Evolutionary conservation across 2,329 filamentous ascomycete species (phyloP).

Genomic region (Colletotrichum acutatum): DNA sequence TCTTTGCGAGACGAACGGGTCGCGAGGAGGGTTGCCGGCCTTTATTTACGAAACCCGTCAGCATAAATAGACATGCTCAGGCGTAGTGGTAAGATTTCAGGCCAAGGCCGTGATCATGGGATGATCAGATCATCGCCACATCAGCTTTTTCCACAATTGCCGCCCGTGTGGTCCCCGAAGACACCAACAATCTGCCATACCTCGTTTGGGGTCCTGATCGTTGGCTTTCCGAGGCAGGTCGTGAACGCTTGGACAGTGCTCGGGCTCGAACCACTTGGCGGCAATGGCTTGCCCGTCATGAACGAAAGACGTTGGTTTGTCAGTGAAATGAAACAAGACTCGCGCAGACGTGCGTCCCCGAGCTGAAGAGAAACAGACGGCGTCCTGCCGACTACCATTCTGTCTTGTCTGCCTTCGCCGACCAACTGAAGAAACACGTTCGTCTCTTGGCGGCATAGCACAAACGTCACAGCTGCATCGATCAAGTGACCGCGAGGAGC

Average conservation of each 20-base stretch:
- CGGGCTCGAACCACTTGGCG: constrained; percentile 3
- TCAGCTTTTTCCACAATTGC: neutral
- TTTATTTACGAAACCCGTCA: neutral
- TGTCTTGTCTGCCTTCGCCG: neutral
- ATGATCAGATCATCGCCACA: neutral
- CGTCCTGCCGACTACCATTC: neutral
- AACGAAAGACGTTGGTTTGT: neutral
- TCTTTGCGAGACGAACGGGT: neutral
- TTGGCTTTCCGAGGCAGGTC: neutral
- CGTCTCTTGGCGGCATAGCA: constrained; percentile 1
- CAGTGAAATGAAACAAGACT: neutral
- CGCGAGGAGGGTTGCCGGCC: neutral
- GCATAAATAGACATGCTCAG: neutral
- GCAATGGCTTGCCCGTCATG: neutral
- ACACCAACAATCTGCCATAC: neutral
- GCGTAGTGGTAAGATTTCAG: too few species aligned
- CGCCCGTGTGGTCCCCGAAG: neutral
- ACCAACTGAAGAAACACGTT: neutral
- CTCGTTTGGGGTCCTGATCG: neutral
- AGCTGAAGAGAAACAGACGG: neutral
- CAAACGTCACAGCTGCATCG: neutral
- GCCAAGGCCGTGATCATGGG: neutral
- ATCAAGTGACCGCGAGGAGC: neutral
- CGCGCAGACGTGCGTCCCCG: neutral
- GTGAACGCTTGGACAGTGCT: constrained; percentile 30